Evolutionary conservation across 2,329 filamentous ascomycete genomes (phyloP), one percentile per base, ranked within the genome.

Genomic region (Ceratocystis harringtonii): DNA sequence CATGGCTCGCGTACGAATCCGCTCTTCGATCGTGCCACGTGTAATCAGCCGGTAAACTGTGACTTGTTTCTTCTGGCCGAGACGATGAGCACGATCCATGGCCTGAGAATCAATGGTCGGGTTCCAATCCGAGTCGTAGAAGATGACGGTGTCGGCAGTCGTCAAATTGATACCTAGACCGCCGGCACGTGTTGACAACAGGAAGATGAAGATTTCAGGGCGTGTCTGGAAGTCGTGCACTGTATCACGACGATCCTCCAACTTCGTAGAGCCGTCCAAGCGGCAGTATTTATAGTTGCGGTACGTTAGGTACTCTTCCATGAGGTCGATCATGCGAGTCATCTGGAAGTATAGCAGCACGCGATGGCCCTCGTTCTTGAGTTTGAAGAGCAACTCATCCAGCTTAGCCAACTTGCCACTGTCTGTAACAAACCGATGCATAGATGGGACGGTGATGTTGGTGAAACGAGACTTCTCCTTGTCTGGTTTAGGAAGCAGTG

Each of bases 51-150:
- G 90, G 76, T 97, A 99, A 10, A 99, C 94, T 0, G 92, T 96
- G 66, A 99, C 94, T 76, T 99, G 94, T 70, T 84, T 85, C 1
- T 92, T 97, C 76, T 99, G 92, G 62, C 94, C 94, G 44, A 99
- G 84, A 83, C 94, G 90, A 84, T 99, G 94, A 12, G 94, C 94
- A 75, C 94, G 89, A 76, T 99, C 94, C 94, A 97, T 97, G 76
- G 94, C 94, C 75, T 99, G 94, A 64, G 90, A 95, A 75, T 99
- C 94, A 72, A 97, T 97, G 2, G 94, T 97, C 0, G 94, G 94
- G 74, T 99, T 99, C 94, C 94, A 99, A 75, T 99, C 94, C 10
- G 90, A 95, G 74, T 99, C 94, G 81, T 99, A 99, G 79, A 99
- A 99, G 76, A 99, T 97, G 76, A 99, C 94, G 0, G 94, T 99